These are phyloP conservation scores for Hortaea werneckii DNA, from an alignment of 2,329 filamentous ascomycete species.

Conservation along the genomic window DNA sequence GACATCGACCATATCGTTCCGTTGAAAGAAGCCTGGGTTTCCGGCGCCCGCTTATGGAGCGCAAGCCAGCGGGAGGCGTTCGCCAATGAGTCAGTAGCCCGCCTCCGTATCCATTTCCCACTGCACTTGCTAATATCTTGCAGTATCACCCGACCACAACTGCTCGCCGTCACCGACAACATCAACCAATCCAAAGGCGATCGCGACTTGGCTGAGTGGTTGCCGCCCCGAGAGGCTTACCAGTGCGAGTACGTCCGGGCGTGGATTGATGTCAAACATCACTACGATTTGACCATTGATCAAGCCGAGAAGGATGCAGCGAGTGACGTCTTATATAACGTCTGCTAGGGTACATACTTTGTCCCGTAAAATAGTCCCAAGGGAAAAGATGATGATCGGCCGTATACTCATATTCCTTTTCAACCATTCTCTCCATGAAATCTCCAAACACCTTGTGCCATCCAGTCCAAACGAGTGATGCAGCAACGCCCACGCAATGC, in stretches of 20 bases:
- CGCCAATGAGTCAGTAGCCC: not conserved
- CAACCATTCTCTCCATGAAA: too few relatives aligned
- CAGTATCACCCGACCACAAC: constrained; percentile 64
- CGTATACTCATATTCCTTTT: too few relatives aligned
- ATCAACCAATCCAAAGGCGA: constrained; percentile 69
- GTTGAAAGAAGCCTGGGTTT: constrained; percentile 40
- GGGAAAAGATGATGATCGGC: too few relatives aligned
- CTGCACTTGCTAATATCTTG: constrained; percentile 19
- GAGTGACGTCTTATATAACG: constrained; percentile 5
- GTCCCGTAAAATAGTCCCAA: too few relatives aligned
- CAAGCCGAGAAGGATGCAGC: constrained; percentile 51
- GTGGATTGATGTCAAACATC: constrained; percentile 70
- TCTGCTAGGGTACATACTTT: not conserved
- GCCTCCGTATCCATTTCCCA: not conserved
- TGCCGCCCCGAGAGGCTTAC: constrained; percentile 59
- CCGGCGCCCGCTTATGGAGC: constrained; percentile 63
- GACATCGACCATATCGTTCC: constrained; percentile 82
- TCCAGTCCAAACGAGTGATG: not conserved
- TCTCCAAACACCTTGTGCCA: too few relatives aligned
- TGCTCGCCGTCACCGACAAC: constrained; percentile 68
- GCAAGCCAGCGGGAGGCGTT: constrained; percentile 44
- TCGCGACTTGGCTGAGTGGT: constrained; percentile 63
- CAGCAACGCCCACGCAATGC: not conserved
- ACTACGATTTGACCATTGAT: constrained; percentile 59
- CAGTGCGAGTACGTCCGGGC: constrained; percentile 69